Base-by-base conservation (phyloP, 805 yeast genomes). In the Myxozyma neotropica region DNA sequence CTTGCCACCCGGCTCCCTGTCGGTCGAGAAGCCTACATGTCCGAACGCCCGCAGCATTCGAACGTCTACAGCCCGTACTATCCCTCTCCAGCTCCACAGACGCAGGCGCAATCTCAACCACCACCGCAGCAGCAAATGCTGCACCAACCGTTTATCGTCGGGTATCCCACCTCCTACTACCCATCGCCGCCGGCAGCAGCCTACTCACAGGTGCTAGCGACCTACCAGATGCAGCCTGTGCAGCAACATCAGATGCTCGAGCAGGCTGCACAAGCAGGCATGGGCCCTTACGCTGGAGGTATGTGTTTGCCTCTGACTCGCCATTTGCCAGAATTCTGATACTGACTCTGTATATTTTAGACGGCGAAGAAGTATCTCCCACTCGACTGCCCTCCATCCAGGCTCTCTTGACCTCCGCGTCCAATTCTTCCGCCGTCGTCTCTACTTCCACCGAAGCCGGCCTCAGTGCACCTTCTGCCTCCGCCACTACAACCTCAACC, bases 331-430 rank as follows among this genome's bases (percentile, higher is more conserved):
- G 19, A 3, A 15, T n/a, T n/a, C n/a, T n/a, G n/a, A n/a, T n/a
- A n/a, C n/a, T n/a, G n/a, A n/a, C n/a, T n/a, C n/a, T n/a, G n/a
- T n/a, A n/a, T n/a, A n/a, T n/a, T n/a, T n/a, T n/a, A 44, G 52
- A 45, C 17, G 47, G 50, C 49, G 58, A 40, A 3, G 60, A 51
- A 3, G 19, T 39, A 13, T 57, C 61, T 5, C 51, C 65, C 31
- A 55, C 67, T 8, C 50, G 65, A n/a, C 57, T 63, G 7, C 67
- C 67, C 12, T 63, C 67, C 13, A 62, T 63, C 29, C 66, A 61
- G 56, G 44, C 62, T 4, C 55, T 63, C 27, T 53, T 63, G 5
- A 45, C 57, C 8, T 33, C 61, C 3, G 31, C 57, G n/a, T 36
- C 61, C 31, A 27, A 38, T 36, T 27, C 47, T 40, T 17, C 36